Percentiles rank a stretch among this genome's conserved stretches.
phyloP scores from a whole-genome alignment of 352 stramenopile species.

The Phytophthora quininea region DNA sequence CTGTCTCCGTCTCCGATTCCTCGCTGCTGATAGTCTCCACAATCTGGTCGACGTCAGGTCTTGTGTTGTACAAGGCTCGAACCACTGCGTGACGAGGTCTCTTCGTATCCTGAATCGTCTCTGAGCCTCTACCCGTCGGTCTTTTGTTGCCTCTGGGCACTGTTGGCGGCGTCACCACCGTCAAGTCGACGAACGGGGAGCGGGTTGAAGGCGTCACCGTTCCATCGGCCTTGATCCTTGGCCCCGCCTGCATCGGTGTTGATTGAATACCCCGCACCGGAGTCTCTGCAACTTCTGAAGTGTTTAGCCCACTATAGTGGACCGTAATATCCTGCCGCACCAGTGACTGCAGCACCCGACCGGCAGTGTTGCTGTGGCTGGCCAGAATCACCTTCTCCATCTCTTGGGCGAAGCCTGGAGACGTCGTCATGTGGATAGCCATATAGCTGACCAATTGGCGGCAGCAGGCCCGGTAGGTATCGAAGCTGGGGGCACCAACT shows the following conservation, averaged over 20 bases:
- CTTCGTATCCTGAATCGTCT: conserved; percentile 15
- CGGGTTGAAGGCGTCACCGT: conserved; percentile 16
- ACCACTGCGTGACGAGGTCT: conserved; percentile 18
- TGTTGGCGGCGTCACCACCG: conserved; percentile 19
- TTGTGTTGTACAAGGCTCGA: conserved; percentile 28
- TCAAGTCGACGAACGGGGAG: conserved; percentile 31
- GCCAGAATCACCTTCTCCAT: conserved; percentile 70
- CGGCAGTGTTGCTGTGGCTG: conserved; percentile 48
- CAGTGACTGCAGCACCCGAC: conserved; percentile 39
- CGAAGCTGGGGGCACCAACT: conserved; percentile 19
- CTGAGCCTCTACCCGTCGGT: background rate
- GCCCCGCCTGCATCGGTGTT: background rate
- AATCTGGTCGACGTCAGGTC: conserved; percentile 6
- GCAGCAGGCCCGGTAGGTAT: conserved; percentile 56
- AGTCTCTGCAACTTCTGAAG: background rate
- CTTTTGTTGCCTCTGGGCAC: background rate
- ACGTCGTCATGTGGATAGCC: conserved; percentile 56
- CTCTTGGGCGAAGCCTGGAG: conserved; percentile 51
- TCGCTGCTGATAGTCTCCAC: conserved; percentile 5
- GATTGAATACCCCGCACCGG: conserved; percentile 2
- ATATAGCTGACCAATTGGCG: conserved; percentile 57
- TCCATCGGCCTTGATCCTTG: background rate
- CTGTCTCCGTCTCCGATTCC: conserved; percentile 23
- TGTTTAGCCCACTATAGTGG: conserved; percentile 23
- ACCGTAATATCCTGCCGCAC: conserved; percentile 14